A percentile compares a stretch with the other conserved stretches of the same genome.
phyloP scores from a whole-genome alignment of 1,139 yeast genomes.

The Blastobotrys petasosporus region DNA sequence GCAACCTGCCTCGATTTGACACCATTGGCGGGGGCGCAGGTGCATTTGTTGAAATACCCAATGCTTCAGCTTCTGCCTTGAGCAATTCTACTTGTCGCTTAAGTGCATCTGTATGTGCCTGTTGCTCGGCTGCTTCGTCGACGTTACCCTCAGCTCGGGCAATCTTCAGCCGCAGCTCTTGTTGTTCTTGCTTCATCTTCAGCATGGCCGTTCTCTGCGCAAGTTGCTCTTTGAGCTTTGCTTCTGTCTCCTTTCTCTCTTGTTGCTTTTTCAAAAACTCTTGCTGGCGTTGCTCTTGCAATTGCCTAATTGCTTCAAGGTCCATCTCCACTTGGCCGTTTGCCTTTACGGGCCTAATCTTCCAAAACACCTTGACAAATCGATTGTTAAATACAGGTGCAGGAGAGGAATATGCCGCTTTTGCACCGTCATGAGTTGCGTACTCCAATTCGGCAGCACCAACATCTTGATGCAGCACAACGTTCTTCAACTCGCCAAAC shows the following conservation, averaged over 20 bases:
- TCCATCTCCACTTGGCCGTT: constrained; percentile 29
- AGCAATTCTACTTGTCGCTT: constrained; percentile 32
- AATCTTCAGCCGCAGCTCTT: constrained; percentile 24
- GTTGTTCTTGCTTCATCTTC: constrained; percentile 31
- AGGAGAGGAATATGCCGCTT: constrained; percentile 41
- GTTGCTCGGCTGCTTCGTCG: constrained; percentile 26
- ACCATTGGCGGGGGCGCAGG: constrained; percentile 5
- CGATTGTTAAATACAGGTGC: constrained; percentile 45
- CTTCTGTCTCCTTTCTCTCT: constrained; percentile 34
- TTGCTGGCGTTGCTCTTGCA: constrained; percentile 39
- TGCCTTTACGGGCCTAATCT: constrained; percentile 18
- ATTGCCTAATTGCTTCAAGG: constrained; percentile 34
- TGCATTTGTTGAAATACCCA: constrained; percentile 21
- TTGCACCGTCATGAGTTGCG: constrained; percentile 37
- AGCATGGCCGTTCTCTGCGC: constrained; percentile 35
- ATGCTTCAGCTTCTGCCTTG: constrained; percentile 33
- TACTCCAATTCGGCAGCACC: constrained; percentile 39
- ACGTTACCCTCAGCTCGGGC: constrained; percentile 27
- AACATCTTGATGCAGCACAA: constrained; percentile 27
- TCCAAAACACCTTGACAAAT: constrained; percentile 44
- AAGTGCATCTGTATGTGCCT: constrained; percentile 32
- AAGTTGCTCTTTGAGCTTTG: constrained; percentile 33
- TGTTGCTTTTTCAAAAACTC: constrained; percentile 39
- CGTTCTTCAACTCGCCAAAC: constrained; percentile 37
- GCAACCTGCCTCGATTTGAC: constrained; percentile 22